These are phyloP conservation scores for Monosporozyma unispora DNA, from an alignment of 805 yeast species.

Conservation along the genomic window DNA sequence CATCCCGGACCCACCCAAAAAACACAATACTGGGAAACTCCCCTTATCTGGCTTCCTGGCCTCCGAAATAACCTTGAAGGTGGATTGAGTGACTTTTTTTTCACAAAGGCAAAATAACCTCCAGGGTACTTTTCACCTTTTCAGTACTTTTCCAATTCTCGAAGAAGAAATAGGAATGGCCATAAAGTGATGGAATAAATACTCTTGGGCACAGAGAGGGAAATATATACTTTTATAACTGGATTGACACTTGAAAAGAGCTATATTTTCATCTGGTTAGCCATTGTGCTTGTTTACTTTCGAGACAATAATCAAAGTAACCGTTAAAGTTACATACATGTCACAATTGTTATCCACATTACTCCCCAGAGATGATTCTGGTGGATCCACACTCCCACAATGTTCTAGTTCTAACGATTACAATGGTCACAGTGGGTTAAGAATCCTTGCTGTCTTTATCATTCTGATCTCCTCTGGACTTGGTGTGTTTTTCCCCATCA, in stretches of 20 bases:
- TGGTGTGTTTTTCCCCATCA: slow-evolving; percentile 54
- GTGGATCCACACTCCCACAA: background rate
- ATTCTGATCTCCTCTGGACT: slow-evolving; percentile 46
- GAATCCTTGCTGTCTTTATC: slow-evolving; percentile 56
- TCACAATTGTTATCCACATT: background rate
- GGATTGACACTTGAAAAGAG: no score
- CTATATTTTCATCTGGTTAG: background rate
- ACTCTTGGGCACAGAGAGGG: no score
- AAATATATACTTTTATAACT: no score
- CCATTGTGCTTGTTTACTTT: slow-evolving; percentile 36
- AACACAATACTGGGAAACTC: no score
- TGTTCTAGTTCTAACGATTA: slow-evolving; percentile 38
- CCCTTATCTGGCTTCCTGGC: background rate
- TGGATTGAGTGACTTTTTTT: background rate
- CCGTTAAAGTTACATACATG: background rate
- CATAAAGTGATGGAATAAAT: no score
- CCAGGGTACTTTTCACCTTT: background rate
- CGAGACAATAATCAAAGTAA: background rate
- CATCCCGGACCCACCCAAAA: no score
- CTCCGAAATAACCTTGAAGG: slow-evolving; percentile 2
- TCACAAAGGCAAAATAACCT: background rate
- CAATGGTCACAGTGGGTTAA: slow-evolving; percentile 32
- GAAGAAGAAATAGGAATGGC: no score
- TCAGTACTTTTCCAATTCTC: background rate
- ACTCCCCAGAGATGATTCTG: slow-evolving; percentile 5